Conservation (phyloP, 495 filamentous ascomycete species). For the Annulohypoxylon maeteangense region DNA sequence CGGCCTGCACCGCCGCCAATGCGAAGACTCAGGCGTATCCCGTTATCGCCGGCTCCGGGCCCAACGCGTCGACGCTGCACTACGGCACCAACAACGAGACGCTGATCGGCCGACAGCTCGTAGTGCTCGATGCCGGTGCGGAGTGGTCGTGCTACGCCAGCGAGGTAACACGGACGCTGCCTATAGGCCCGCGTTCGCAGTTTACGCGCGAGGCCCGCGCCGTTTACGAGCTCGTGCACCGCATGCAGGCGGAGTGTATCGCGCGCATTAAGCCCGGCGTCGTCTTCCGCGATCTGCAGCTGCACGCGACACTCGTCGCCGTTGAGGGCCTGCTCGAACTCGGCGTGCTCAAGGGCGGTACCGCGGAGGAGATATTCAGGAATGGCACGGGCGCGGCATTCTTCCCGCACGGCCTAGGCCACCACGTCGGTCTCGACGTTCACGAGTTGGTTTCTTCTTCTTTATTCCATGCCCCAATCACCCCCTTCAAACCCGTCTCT, state of each 20-base stretch:
- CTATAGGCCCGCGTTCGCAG: constrained; percentile 63
- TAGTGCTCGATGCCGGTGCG: constrained; percentile 85
- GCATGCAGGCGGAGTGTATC: constrained; percentile 86
- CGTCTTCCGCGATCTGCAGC: constrained; percentile 72
- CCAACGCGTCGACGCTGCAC: constrained; percentile 84
- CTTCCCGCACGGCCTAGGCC: constrained; percentile 91
- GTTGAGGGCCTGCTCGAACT: constrained; percentile 74
- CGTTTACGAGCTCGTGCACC: constrained; percentile 79
- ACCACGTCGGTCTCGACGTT: constrained; percentile 90
- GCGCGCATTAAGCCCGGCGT: constrained; percentile 70
- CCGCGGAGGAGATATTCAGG: constrained; percentile 69
- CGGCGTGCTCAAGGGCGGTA: constrained; percentile 70
- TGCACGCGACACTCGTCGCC: constrained; percentile 76
- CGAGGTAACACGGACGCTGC: constrained; percentile 90
- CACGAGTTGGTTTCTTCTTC: constrained; percentile 67
- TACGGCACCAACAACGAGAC: constrained; percentile 81
- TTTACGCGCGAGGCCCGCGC: constrained; percentile 73
- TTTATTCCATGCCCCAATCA: not conserved
- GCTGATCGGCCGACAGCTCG: constrained; percentile 71
- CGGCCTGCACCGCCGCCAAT: constrained; percentile 73
- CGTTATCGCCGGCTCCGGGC: constrained; percentile 83
- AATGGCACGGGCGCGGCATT: constrained; percentile 80
- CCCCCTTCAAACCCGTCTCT: constrained; percentile 27
- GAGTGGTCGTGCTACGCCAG: constrained; percentile 91
- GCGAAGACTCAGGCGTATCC: constrained; percentile 85